Percentiles rank a stretch among this genome's conserved stretches.
Evolutionary conservation across 345 rosid species (phyloP).

Genomic region (Lepidium sativum): DNA sequence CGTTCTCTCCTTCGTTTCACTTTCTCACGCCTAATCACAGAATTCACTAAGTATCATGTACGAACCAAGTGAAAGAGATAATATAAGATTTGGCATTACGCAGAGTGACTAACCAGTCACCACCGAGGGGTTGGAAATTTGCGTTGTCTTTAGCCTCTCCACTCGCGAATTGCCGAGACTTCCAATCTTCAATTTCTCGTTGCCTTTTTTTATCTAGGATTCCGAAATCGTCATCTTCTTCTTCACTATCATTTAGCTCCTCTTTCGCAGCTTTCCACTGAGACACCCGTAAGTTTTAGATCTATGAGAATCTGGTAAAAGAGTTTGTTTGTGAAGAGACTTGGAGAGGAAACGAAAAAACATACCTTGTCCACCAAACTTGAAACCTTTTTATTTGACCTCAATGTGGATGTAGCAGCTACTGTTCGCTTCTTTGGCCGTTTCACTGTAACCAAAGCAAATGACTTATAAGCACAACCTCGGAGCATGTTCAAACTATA

Average conservation of each 20-base stretch:
- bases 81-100: background rate
- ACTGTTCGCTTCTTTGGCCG: slow-evolving; percentile 73
- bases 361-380: slow-evolving; percentile 92
- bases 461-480: slow-evolving; percentile 3
- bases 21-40: slow-evolving; percentile 71
- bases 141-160: slow-evolving; percentile 95
- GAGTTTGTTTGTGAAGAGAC: background rate
- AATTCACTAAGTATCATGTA: slow-evolving; percentile 1
- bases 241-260: slow-evolving; percentile 73
- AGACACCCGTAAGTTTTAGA: background rate
- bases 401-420: slow-evolving; percentile 62
- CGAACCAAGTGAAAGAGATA: background rate
- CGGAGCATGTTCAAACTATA: background rate
- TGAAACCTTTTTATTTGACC: slow-evolving; percentile 88
- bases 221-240: slow-evolving; percentile 55
- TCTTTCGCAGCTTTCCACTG: slow-evolving; percentile 99
- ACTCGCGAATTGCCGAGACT: slow-evolving; percentile 71
- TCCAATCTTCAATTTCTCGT: slow-evolving; percentile 90
- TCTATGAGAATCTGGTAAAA: background rate
- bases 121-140: slow-evolving; percentile 92
- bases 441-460: slow-evolving; percentile 35
- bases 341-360: background rate
- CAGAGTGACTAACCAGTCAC: slow-evolving; percentile 64
- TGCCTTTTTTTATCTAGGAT: slow-evolving; percentile 66
- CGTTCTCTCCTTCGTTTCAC: slow-evolving; percentile 71